These are phyloP conservation scores for Fusarium abutilonis DNA, from an alignment of 2,329 filamentous ascomycete species.

Conservation along the genomic window DNA sequence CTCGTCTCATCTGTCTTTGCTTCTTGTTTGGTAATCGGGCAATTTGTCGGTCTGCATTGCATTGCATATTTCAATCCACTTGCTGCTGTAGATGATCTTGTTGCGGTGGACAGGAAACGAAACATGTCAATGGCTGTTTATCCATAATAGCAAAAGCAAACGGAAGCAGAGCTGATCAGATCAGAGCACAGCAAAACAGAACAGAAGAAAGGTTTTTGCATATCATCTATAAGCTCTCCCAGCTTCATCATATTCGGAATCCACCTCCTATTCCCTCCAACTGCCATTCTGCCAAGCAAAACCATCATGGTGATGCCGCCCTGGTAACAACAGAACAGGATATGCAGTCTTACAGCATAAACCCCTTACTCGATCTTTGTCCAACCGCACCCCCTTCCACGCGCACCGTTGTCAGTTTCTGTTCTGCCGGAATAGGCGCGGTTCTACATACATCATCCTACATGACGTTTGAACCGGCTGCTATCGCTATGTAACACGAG, in stretches of 20 bases:
- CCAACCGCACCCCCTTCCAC: slow-evolving; percentile 24
- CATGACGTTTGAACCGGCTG: slow-evolving; percentile 33
- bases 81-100: slow-evolving; percentile 34
- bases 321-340: slow-evolving; percentile 32
- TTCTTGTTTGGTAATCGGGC: slow-evolving; percentile 12
- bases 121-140: slow-evolving; percentile 34
- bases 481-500: slow-evolving; percentile 32
- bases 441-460: slow-evolving; percentile 19
- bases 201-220: slow-evolving; percentile 5
- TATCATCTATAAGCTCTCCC: slow-evolving; percentile 20
- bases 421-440: slow-evolving; percentile 7
- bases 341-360: slow-evolving; percentile 29
- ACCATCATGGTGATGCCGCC: slow-evolving; percentile 28
- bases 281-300: slow-evolving; percentile 13
- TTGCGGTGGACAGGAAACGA: slow-evolving; percentile 33
- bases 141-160: slow-evolving; percentile 15
- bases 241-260: slow-evolving; percentile 1
- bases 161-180: slow-evolving; percentile 5
- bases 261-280: slow-evolving; percentile 13
- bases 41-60: slow-evolving; percentile 16
- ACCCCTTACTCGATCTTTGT: slow-evolving; percentile 36
- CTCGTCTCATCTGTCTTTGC: background rate
- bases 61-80: slow-evolving; percentile 19
- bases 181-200: slow-evolving; percentile 10
- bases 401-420: slow-evolving; percentile 11